phyloP scores from a whole-genome alignment of 2,329 filamentous ascomycete species.

The Fusarium camptoceras region DNA sequence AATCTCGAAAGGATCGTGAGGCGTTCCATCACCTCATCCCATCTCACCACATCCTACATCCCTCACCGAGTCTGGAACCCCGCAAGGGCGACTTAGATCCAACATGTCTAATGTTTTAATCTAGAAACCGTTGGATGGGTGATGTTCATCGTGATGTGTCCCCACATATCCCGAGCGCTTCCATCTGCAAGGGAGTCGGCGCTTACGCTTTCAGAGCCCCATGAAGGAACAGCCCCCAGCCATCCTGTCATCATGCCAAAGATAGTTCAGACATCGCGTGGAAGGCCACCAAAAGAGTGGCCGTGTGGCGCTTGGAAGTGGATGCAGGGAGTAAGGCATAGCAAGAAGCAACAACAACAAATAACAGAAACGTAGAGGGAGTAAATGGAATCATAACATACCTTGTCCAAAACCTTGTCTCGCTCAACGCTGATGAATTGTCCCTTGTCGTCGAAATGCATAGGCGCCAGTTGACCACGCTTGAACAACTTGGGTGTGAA shows the following conservation, averaged over 20 bases:
- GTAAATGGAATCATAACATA: conserved; percentile 56
- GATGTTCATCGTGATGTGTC: conserved; percentile 34
- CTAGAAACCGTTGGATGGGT: conserved; percentile 31
- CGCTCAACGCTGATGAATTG: conserved; percentile 88
- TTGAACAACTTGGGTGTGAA: conserved; percentile 90
- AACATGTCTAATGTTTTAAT: conserved; percentile 27
- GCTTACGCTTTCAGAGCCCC: conserved; percentile 43
- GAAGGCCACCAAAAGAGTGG: conserved; percentile 15
- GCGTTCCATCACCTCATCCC: conserved; percentile 20
- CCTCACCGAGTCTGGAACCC: conserved; percentile 24
- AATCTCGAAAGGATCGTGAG: conserved; percentile 32
- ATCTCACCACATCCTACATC: conserved; percentile 21
- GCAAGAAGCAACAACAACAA: conserved; percentile 25
- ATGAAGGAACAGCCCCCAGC: conserved; percentile 33
- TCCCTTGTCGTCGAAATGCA: conserved; percentile 86
- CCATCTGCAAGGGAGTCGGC: conserved; percentile 43
- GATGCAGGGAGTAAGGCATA: conserved; percentile 34
- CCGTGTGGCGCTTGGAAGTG: conserved; percentile 32
- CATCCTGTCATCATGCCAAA: conserved; percentile 36
- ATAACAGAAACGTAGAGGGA: conserved; percentile 33
- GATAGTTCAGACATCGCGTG: conserved; percentile 40
- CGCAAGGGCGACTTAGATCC: conserved; percentile 32
- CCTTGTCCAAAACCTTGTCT: conserved; percentile 88
- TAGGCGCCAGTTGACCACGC: conserved; percentile 77
- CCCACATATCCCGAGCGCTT: conserved; percentile 42